Base-by-base conservation (phyloP, 2,329 filamentous ascomycete species). In the Stachybotrys echinatus region DNA sequence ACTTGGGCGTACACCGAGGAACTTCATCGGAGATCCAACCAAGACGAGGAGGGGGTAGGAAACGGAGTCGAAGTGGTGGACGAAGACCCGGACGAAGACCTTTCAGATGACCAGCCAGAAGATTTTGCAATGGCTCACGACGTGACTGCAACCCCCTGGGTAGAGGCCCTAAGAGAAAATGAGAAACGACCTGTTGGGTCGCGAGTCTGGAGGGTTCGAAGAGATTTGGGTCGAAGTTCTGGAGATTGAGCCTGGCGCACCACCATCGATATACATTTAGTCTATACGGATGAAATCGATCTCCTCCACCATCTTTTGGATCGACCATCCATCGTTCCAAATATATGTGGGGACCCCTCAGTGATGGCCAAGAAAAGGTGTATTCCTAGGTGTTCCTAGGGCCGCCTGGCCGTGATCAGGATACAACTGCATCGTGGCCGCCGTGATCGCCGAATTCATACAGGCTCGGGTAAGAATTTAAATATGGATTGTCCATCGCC, bases 1-100 rank as follows among this genome's bases (percentile, higher is more conserved):
- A 81, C 75, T 3, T 89, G 85, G 85, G 83, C 84, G 2, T 88
- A 87, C 53, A 80, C 80, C 0, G 85, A 89, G 60, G 80, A 85
- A 34, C 56, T 84, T 17, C 76, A 82, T 54, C 57, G 65, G 27
- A 64, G 62, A 54, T 63, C 67, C 14, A 61, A 52, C 1, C 50
- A 55, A 34, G 61, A n/a, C n/a, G n/a, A 65, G 6, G 68, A 71
- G 7, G 60, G 55, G 10, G 58, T 53, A 10, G 59, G 59, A 40
- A 55, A 52, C 21, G 58, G 61, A 27, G 49, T 65, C 23, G 67
- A 71, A 31, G 54, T 63, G 2, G 64, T 60, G 21, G 65, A 66
- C 4, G 69, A 67, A 18, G 68, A 67, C 3, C 65, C 63, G 1
- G 67, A 62, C 17, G 65, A 67, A 2, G 67, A 69, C 23, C 59